phyloP scores from a whole-genome alignment of 495 filamentous ascomycete species.

The Talaromyces stipitatus region DNA sequence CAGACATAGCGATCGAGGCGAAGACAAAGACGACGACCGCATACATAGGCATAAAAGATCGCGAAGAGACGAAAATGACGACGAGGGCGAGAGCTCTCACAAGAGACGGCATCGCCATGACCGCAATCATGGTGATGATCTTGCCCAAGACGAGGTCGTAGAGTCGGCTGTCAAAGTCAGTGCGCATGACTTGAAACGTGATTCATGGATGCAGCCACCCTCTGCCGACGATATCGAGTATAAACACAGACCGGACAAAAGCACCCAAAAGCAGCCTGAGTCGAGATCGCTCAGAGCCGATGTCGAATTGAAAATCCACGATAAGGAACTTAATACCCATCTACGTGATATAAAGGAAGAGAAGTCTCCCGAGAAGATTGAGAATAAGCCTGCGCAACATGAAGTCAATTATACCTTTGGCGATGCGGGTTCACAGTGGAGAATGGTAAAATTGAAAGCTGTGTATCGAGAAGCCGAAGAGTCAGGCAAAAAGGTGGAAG shows the following conservation, averaged over 20 bases:
- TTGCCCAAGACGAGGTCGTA: neutral
- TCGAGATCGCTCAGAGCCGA: slow-evolving; percentile 51
- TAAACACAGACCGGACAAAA: slow-evolving; percentile 56
- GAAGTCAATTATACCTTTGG: slow-evolving; percentile 82
- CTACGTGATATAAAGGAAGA: slow-evolving; percentile 56
- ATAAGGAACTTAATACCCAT: slow-evolving; percentile 72
- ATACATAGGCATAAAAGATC: slow-evolving; percentile 49
- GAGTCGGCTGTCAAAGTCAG: neutral
- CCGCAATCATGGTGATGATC: slow-evolving; percentile 19
- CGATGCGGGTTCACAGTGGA: slow-evolving; percentile 83
- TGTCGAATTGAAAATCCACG: slow-evolving; percentile 69
- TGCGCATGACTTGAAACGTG: slow-evolving; percentile 45
- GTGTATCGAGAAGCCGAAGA: slow-evolving; percentile 78
- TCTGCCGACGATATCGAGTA: slow-evolving; percentile 78
- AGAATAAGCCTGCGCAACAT: slow-evolving; percentile 46
- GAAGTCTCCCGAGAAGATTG: slow-evolving; percentile 42
- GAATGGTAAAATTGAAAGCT: slow-evolving; percentile 87
- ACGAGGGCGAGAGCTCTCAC: slow-evolving; percentile 28
- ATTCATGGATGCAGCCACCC: slow-evolving; percentile 93
- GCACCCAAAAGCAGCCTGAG: slow-evolving; percentile 30
- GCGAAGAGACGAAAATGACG: slow-evolving; percentile 37
- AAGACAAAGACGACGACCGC: slow-evolving; percentile 31
- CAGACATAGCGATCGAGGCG: slow-evolving; percentile 20
- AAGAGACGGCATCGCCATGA: slow-evolving; percentile 28
- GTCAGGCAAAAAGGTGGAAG: slow-evolving; percentile 61